Conservation (phyloP, 2,329 filamentous ascomycete species). For the Cladosporium cucumerinum region DNA sequence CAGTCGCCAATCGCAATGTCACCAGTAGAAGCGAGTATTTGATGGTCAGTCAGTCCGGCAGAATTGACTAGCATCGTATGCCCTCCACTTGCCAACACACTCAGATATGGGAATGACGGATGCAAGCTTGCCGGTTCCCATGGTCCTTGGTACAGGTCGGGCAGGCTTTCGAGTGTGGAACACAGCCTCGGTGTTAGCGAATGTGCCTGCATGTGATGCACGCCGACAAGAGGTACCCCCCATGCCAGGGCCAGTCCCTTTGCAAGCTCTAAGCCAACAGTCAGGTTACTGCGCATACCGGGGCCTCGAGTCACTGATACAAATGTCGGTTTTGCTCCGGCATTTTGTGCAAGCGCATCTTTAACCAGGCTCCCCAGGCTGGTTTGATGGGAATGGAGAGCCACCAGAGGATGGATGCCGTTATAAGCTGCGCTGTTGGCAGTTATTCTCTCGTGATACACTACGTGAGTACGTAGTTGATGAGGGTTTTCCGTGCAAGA, state of each 20-base stretch:
- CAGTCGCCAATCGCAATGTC: slow-evolving; percentile 88
- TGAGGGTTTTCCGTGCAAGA: neutral
- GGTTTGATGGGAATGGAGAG: slow-evolving; percentile 71
- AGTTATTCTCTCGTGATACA: slow-evolving; percentile 78
- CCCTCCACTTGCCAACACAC: slow-evolving; percentile 84
- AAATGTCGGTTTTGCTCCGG: slow-evolving; percentile 64
- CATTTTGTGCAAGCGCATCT: slow-evolving; percentile 5
- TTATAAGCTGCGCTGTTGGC: slow-evolving; percentile 70
- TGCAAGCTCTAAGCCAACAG: slow-evolving; percentile 74
- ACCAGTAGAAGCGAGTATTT: slow-evolving; percentile 66
- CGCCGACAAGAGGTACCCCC: slow-evolving; percentile 76
- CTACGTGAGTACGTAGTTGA: slow-evolving; percentile 30
- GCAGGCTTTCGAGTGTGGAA: neutral
- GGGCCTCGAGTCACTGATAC: slow-evolving; percentile 88
- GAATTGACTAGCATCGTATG: slow-evolving; percentile 86
- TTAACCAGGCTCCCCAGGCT: slow-evolving; percentile 65
- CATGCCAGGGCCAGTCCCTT: slow-evolving; percentile 85
- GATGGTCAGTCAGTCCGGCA: slow-evolving; percentile 63
- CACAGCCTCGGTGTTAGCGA: slow-evolving; percentile 79
- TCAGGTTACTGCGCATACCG: slow-evolving; percentile 77
- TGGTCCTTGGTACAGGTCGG: slow-evolving; percentile 1
- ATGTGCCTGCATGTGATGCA: slow-evolving; percentile 98
- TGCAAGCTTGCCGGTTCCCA: slow-evolving; percentile 15
- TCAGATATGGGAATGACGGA: slow-evolving; percentile 78
- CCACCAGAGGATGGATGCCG: slow-evolving; percentile 76